phyloP scores from a whole-genome alignment of 805 yeast species.

The Maudiozyma bulderi region DNA sequence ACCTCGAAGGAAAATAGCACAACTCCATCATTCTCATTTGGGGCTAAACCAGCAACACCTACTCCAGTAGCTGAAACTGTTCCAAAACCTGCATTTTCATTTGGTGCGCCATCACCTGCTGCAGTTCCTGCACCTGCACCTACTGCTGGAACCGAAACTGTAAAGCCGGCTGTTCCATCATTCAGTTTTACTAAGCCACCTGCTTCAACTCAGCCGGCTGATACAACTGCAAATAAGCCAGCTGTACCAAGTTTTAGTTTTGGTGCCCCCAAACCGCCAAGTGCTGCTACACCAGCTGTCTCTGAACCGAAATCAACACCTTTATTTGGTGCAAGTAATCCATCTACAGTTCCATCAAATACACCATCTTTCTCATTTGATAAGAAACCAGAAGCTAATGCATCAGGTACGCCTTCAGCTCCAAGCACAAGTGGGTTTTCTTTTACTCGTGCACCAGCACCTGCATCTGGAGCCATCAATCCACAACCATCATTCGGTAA shows the following conservation, averaged over 20 bases:
- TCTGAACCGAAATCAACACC: neutral
- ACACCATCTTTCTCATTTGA: slow-evolving; percentile 1
- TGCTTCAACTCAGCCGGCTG: neutral
- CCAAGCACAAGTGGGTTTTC: neutral
- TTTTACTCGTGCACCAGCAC: neutral
- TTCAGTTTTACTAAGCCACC: neutral
- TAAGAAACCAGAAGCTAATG: neutral
- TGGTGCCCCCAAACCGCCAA: neutral
- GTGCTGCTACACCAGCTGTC: neutral
- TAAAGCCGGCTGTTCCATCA: neutral
- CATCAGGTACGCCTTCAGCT: neutral
- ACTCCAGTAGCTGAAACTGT: neutral
- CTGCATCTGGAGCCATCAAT: neutral
- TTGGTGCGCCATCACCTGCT: slow-evolving; percentile 3
- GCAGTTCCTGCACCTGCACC: neutral
- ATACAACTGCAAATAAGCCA: neutral
- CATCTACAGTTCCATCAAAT: neutral
- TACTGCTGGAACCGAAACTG: neutral
- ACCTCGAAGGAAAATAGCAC: neutral
- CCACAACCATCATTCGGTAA: neutral
- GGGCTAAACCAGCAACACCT: neutral
- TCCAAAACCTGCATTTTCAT: slow-evolving; percentile 10
- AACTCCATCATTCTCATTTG: slow-evolving; percentile 2
- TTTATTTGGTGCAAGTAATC: neutral
- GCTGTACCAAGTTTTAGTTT: neutral